Conservation (phyloP, 148 eudicot species). For the Rhododendron ovatum region DNA sequence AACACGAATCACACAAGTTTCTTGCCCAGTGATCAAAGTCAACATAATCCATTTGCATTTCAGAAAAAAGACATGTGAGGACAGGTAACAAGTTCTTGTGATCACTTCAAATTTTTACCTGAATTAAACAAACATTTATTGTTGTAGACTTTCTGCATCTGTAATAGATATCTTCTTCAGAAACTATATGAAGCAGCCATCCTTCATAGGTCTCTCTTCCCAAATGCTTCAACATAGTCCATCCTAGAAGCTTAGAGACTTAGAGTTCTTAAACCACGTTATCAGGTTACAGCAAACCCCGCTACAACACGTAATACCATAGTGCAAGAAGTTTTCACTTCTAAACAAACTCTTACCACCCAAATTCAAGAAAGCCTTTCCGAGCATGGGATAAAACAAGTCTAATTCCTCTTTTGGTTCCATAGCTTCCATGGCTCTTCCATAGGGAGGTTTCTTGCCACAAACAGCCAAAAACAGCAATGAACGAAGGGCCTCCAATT, state of each 20-base stretch:
- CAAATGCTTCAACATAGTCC: neutral
- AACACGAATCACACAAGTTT: too few relatives aligned
- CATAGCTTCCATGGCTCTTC: too few relatives aligned
- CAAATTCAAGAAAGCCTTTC: too few relatives aligned
- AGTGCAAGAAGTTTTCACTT: neutral
- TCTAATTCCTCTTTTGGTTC: too few relatives aligned
- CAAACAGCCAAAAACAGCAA: too few relatives aligned
- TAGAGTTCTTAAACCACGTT: neutral
- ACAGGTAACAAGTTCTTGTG: neutral
- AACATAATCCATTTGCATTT: neutral
- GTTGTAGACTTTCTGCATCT: neutral
- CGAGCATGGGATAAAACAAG: too few relatives aligned
- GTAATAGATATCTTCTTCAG: too few relatives aligned
- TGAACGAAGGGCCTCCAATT: neutral
- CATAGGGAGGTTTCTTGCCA: neutral
- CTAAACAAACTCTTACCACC: neutral
- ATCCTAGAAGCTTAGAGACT: neutral
- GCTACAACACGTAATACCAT: neutral
- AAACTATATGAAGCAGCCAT: too few relatives aligned
- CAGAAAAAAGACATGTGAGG: neutral
- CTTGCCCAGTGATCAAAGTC: neutral
- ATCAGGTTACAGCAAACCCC: neutral
- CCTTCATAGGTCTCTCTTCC: neutral
- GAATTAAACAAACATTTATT: neutral
- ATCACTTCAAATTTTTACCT: neutral